Evolutionary conservation across 2,329 filamentous ascomycete genomes (phyloP).

Genomic region (Exophiala dermatitidis): DNA sequence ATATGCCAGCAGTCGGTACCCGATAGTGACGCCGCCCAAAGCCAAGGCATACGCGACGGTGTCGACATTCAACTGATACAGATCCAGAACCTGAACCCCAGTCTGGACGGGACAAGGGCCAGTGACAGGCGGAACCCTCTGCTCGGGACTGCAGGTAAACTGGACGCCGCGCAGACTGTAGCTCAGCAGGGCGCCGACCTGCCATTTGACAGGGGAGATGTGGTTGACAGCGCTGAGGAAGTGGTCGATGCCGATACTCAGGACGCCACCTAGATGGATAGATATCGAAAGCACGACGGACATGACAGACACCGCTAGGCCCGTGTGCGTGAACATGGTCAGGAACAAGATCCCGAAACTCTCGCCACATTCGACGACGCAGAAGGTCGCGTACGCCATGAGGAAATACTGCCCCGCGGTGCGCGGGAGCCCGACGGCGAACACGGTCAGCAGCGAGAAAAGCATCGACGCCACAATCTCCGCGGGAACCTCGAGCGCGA

Average conservation of each 20-base stretch:
- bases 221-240: slow-evolving; percentile 65
- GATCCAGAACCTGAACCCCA: slow-evolving; percentile 58
- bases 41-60: slow-evolving; percentile 55
- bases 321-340: slow-evolving; percentile 65
- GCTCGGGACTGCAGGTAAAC: slow-evolving; percentile 58
- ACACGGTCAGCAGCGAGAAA: slow-evolving; percentile 57
- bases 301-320: slow-evolving; percentile 68
- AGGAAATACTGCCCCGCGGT: slow-evolving; percentile 61
- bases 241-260: slow-evolving; percentile 61
- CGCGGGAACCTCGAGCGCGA: slow-evolving; percentile 63
- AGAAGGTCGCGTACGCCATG: slow-evolving; percentile 61
- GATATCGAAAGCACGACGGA: slow-evolving; percentile 63
- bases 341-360: slow-evolving; percentile 74
- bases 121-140: slow-evolving; percentile 45
- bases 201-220: slow-evolving; percentile 63
- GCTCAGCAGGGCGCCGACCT: slow-evolving; percentile 58
- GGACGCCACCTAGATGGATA: slow-evolving; percentile 62
- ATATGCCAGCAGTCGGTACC: slow-evolving; percentile 54
- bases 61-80: slow-evolving; percentile 61
- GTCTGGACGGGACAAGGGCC: slow-evolving; percentile 59
- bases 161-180: slow-evolving; percentile 55
- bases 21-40: slow-evolving; percentile 56
- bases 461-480: slow-evolving; percentile 59
- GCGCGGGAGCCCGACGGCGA: slow-evolving; percentile 59
- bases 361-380: slow-evolving; percentile 67